These are phyloP conservation scores for Prosopis cineraria DNA, from an alignment of 306 rosid genomes.

Conservation along the genomic window DNA sequence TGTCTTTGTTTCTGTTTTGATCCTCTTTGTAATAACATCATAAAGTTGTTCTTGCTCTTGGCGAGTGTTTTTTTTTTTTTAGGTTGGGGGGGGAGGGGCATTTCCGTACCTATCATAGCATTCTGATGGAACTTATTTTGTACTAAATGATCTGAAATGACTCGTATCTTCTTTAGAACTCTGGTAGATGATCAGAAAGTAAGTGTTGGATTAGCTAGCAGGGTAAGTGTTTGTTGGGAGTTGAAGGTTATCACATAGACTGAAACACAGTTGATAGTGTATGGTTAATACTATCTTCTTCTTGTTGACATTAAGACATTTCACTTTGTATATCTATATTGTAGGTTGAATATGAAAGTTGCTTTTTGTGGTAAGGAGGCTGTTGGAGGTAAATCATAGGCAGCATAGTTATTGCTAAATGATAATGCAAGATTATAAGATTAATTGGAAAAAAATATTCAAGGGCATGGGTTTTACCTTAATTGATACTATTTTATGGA, in stretches of 20 bases:
- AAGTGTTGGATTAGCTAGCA: not conserved
- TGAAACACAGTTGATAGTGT: not conserved
- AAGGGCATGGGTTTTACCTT: not conserved
- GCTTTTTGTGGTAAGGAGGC: constrained; percentile 18
- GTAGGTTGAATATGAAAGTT: constrained; percentile 26
- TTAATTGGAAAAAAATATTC: constrained; percentile 11
- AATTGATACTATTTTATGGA: not conserved
- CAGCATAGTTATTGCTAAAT: constrained; percentile 6
- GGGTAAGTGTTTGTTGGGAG: not conserved
- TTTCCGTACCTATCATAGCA: not conserved
- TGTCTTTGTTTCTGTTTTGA: not conserved
- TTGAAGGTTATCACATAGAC: not conserved
- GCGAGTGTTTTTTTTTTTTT: constrained; percentile 13
- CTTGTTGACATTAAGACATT: not conserved
- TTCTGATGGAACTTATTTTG: constrained; percentile 2
- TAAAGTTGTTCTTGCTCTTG: constrained; percentile 15
- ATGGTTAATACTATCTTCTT: not conserved
- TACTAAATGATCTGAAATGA: constrained; percentile 8
- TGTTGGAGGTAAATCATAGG: constrained; percentile 17
- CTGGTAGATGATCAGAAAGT: not conserved
- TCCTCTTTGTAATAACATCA: not conserved
- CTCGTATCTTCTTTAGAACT: not conserved
- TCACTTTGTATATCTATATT: not conserved
- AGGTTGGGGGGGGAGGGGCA: too few relatives aligned
- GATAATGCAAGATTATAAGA: constrained; percentile 2